phyloP scores from a whole-genome alignment of 2,329 filamentous ascomycete species.

The Hypoxylon sp. region DNA sequence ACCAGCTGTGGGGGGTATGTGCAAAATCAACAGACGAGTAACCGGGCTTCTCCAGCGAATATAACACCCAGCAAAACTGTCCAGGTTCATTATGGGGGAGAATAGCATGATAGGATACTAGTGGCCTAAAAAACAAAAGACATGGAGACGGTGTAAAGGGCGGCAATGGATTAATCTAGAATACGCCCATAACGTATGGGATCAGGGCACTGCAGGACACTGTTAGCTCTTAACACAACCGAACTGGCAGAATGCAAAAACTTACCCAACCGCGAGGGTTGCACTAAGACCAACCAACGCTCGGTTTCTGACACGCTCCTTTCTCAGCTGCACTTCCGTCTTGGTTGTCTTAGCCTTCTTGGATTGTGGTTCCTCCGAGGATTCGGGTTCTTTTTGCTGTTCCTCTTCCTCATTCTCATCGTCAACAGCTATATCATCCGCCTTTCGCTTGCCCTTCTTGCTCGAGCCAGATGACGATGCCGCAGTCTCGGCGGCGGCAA shows the following conservation, averaged over 20 bases:
- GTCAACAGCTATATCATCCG: conserved; percentile 78
- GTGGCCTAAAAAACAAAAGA: conserved; percentile 25
- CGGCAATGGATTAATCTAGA: conserved; percentile 55
- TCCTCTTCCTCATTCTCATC: conserved; percentile 66
- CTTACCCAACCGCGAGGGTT: conserved; percentile 91
- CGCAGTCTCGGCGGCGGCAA: conserved; percentile 69
- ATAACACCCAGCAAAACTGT: conserved; percentile 30
- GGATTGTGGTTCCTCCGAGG: conserved; percentile 63
- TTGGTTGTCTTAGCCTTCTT: conserved; percentile 89
- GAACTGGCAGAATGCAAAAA: conserved; percentile 50
- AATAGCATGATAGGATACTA: conserved; percentile 24
- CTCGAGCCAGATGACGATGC: conserved; percentile 58
- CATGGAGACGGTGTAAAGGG: conserved; percentile 4
- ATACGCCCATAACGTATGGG: conserved; percentile 67
- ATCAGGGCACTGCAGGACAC: conserved; percentile 59
- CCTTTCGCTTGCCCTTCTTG: conserved; percentile 79
- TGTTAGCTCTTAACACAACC: conserved; percentile 18
- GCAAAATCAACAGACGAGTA: conserved; percentile 45
- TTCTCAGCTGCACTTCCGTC: conserved; percentile 85
- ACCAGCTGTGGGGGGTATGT: conserved; percentile 46
- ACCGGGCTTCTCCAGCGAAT: conserved; percentile 31
- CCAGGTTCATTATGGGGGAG: conserved; percentile 15
- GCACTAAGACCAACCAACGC: conserved; percentile 89
- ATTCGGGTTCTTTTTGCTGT: conserved; percentile 63
- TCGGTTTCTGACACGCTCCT: conserved; percentile 87